Evolutionary conservation across 164 flowering plant genomes (phyloP).

Genomic region (Cinnamomum chago): DNA sequence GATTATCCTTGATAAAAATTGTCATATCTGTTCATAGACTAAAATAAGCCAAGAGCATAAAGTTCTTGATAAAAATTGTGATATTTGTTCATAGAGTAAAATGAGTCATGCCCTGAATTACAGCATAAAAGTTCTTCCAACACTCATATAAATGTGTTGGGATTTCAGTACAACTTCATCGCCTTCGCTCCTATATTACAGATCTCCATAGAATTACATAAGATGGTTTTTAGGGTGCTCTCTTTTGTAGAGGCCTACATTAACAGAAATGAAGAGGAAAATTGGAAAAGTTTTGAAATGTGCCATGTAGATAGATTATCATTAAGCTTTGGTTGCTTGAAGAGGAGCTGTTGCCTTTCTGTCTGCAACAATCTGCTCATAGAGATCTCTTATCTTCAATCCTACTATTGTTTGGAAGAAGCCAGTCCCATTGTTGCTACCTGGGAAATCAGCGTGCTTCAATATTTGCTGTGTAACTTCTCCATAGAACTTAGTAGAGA

Average conservation of each 20-base stretch:
- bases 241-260: conserved; percentile 10
- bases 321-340: conserved; percentile 57
- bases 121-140: background rate
- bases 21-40: too few species aligned
- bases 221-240: conserved; percentile 15
- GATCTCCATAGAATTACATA: conserved; percentile 21
- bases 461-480: conserved; percentile 93
- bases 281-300: background rate
- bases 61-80: too few species aligned
- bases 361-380: conserved; percentile 61
- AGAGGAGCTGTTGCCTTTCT: conserved; percentile 43
- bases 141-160: background rate
- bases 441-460: conserved; percentile 89
- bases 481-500: conserved; percentile 89
- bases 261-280: conserved; percentile 8
- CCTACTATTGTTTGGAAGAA: conserved; percentile 89
- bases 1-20: too few species aligned
- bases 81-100: too few species aligned
- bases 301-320: background rate
- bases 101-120: too few species aligned
- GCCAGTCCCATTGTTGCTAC: conserved; percentile 94
- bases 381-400: conserved; percentile 84
- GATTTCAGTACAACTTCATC: background rate
- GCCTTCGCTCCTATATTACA: conserved; percentile 20
- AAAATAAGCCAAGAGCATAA: too few species aligned